Conservation (phyloP, 2,329 filamentous ascomycete genomes). For the Stemphylium vesicarium region DNA sequence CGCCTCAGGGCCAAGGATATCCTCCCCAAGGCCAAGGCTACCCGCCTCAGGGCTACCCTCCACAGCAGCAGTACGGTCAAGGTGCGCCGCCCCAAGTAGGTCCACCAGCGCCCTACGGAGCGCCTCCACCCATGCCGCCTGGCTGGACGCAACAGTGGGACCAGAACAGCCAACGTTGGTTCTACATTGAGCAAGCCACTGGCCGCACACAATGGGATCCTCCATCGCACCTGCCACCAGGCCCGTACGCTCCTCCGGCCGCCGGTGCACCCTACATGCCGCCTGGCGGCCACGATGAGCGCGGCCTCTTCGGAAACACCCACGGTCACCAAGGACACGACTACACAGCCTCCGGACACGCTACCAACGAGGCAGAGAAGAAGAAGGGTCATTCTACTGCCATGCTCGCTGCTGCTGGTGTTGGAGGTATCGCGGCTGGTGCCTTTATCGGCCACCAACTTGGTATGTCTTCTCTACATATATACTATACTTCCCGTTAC, state of each 20-base stretch:
- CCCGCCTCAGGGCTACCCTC: conserved; percentile 33
- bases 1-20: conserved; percentile 34
- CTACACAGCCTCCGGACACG: conserved; percentile 31
- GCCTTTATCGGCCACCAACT: conserved; percentile 63
- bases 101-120: conserved; percentile 51
- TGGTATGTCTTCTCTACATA: conserved; percentile 51
- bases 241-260: conserved; percentile 42
- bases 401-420: conserved; percentile 62
- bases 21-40: conserved; percentile 32
- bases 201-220: conserved; percentile 70
- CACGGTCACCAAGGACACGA: conserved; percentile 34
- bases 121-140: conserved; percentile 57
- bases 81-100: conserved; percentile 36
- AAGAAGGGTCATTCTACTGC: conserved; percentile 53
- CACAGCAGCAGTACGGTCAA: conserved; percentile 31
- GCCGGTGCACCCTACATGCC: conserved; percentile 32
- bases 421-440: conserved; percentile 66
- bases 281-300: conserved; percentile 33
- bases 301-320: conserved; percentile 38
- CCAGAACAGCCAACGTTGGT: conserved; percentile 66
- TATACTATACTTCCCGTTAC: not conserved
- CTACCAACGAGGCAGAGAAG: conserved; percentile 40
- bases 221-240: conserved; percentile 51
- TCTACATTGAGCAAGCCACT: conserved; percentile 67
- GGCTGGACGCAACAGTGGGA: conserved; percentile 72